A percentile compares a stretch with the other conserved stretches of the same genome.
These are phyloP conservation scores for Trametes cubensis DNA, from an alignment of 768 basidiomycete genomes.

Conservation along the genomic window DNA sequence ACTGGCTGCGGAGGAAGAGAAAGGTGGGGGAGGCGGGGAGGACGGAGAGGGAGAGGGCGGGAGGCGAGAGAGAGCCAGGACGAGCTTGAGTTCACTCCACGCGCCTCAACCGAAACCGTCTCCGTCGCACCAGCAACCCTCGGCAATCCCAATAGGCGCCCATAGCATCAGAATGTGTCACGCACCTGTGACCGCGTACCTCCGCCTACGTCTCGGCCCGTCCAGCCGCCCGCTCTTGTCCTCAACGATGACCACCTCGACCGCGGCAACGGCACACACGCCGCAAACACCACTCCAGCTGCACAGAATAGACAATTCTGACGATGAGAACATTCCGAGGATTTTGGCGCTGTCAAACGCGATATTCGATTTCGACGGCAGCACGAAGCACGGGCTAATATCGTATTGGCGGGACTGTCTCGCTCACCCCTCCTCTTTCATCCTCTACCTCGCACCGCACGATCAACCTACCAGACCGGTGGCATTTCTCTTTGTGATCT, in stretches of 20 bases:
- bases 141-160: neutral
- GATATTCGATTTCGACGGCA: conserved; percentile 27
- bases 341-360: conserved; percentile 27
- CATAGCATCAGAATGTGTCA: conserved; percentile 7
- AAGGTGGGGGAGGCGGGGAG: conserved; percentile 1
- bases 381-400: conserved; percentile 29
- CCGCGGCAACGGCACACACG: neutral
- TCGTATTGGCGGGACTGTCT: conserved; percentile 25
- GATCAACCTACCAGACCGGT: conserved; percentile 4
- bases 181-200: neutral
- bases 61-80: neutral
- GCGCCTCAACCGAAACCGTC: neutral
- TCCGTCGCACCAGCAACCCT: conserved; percentile 10
- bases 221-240: neutral
- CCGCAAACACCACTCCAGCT: conserved; percentile 1
- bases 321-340: conserved; percentile 12
- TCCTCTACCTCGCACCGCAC: conserved; percentile 25
- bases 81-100: neutral
- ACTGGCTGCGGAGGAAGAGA: neutral
- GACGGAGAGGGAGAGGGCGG: neutral
- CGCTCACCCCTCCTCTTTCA: conserved; percentile 15
- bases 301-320: neutral
- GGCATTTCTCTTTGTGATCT: conserved; percentile 29
- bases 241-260: conserved; percentile 3
- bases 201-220: neutral